Percentiles rank a stretch among this genome's conserved stretches.
Evolutionary conservation across 345 rosid genomes (phyloP).

Genomic region (Kernera saxatilis): DNA sequence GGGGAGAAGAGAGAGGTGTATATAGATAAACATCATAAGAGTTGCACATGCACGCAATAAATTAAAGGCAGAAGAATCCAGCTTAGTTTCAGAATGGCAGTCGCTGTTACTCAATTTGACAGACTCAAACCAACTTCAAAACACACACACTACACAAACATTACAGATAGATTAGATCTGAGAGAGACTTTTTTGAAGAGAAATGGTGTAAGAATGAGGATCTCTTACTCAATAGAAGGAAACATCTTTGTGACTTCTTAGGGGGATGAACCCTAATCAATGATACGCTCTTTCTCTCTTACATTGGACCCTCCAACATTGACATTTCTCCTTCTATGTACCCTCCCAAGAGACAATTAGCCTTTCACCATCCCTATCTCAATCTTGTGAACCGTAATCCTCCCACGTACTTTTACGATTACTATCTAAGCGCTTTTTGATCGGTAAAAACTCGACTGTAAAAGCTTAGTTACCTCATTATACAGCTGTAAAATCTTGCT

Average conservation of each 20-base stretch:
- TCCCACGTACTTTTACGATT: constrained; percentile 9
- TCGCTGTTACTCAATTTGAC: constrained; percentile 12
- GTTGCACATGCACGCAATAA: constrained; percentile 31
- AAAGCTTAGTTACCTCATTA: neutral
- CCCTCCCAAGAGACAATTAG: constrained; percentile 19
- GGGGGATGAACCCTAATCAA: constrained; percentile 32
- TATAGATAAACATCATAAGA: constrained; percentile 13
- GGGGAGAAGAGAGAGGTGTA: neutral
- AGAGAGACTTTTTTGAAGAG: constrained; percentile 27
- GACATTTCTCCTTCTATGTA: constrained; percentile 29
- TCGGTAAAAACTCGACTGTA: neutral
- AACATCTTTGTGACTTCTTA: constrained; percentile 18
- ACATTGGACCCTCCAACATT: constrained; percentile 28
- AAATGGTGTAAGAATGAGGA: constrained; percentile 28
- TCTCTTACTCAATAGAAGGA: constrained; percentile 19
- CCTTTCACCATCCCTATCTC: constrained; percentile 25
- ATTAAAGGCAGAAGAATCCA: constrained; percentile 21
- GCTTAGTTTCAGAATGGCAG: constrained; percentile 26
- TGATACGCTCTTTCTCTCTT: constrained; percentile 10
- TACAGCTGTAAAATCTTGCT: neutral
- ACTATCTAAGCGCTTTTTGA: neutral
- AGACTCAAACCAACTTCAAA: constrained; percentile 15
- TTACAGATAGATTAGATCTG: constrained; percentile 24
- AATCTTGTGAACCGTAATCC: constrained; percentile 23
- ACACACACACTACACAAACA: constrained; percentile 31